These are phyloP conservation scores for Chlorella sorokiniana DNA, from an alignment of 139 green algal genomes.

Conservation along the genomic window DNA sequence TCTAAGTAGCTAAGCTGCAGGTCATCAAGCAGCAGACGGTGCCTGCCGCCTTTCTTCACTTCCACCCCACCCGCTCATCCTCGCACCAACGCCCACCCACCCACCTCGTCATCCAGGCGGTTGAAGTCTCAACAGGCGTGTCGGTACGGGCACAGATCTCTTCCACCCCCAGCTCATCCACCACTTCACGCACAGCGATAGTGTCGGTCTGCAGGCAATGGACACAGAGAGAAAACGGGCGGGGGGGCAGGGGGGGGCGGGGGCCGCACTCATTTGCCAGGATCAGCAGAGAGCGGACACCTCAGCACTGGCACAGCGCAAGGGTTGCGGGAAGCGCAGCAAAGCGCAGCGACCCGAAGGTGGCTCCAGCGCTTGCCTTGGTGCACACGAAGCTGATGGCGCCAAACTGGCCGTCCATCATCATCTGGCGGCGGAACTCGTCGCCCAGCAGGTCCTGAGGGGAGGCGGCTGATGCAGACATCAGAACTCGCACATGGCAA, in stretches of 20 bases:
- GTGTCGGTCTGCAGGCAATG: not conserved
- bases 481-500: not conserved
- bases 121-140: not conserved
- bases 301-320: too few relatives aligned
- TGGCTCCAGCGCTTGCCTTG: not conserved
- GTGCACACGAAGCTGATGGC: constrained; percentile 2
- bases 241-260: not conserved
- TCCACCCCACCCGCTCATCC: not conserved
- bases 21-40: not conserved
- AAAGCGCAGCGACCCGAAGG: too few relatives aligned
- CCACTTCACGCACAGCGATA: not conserved
- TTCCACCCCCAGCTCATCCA: constrained; percentile 6
- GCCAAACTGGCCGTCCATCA: constrained; percentile 24
- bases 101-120: not conserved
- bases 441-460: not conserved
- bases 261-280: too few relatives aligned
- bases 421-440: constrained; percentile 16
- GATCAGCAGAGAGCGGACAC: too few relatives aligned
- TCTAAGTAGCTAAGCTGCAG: not conserved
- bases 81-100: not conserved
- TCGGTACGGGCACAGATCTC: constrained; percentile 13
- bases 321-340: too few relatives aligned
- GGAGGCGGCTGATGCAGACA: not conserved
- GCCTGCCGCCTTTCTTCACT: not conserved
- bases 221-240: not conserved